Evolutionary conservation across 2,329 filamentous ascomycete species (phyloP), one percentile per base, ranked within the genome.

Genomic region (Venturia oleaginea): DNA sequence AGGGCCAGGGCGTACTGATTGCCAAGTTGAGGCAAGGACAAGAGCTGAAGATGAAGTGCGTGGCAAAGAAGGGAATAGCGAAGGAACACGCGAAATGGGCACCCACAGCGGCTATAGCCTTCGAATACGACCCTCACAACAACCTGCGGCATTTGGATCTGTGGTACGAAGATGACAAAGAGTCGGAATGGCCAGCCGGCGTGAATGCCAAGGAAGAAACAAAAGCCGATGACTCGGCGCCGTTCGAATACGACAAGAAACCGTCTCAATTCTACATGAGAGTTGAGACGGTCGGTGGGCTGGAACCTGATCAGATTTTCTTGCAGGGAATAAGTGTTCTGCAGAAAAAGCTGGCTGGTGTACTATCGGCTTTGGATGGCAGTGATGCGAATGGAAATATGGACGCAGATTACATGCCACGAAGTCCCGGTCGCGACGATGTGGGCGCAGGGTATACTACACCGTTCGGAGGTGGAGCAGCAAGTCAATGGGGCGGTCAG

Each of bases 41-140:
- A 78, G 92, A 96, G 76, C 79, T 99, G 66, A 88, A 91, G 75
- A 85, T 99, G 72, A 90, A 85, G 67, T 97, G 93, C 74, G 89
- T 97, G 68, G 94, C 93, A 61, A 97, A 96, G 82, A 97, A 97
- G 82, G 94, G 94, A 0, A 97, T 97, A 68, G 92, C 93, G 43
- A 99, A 99, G 81, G 94, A 99, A 76, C 94, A 99, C 77, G 91
- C 94, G 11, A 99, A 99, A 77, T 99, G 94, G 94, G 90, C 91
- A 71, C 92, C 94, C 1, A 93, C 90, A 42, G 84, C 92, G 48
- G 94, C 94, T 3, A 87, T 99, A 48, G 92, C 91, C 30, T 99
- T 99, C 74, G 94, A 99, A 77, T 99, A 99, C 76, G 94, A 99
- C 75, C 94, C 94, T 66, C 90, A 95, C 76, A 99, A 99, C 79